Conservation (phyloP, 2,329 filamentous ascomycete species). For the Pseudogymnoascus sp. region DNA sequence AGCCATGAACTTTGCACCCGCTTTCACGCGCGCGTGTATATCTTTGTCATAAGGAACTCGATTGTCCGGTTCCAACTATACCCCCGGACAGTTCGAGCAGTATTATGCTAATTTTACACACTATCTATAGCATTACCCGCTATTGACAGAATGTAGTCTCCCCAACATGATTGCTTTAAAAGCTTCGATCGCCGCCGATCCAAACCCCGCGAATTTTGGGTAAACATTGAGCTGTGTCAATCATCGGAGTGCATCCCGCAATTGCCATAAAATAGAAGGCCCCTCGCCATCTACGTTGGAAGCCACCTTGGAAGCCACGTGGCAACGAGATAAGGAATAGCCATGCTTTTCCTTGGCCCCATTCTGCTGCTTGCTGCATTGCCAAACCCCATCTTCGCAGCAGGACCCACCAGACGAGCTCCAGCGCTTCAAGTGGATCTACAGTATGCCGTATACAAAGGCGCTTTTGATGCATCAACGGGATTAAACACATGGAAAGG, state of each 20-base stretch:
- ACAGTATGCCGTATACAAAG: constrained; percentile 41
- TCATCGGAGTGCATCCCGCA: no score
- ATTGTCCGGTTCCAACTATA: background rate
- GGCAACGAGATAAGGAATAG: background rate
- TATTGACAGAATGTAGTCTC: background rate
- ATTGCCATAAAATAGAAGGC: no score
- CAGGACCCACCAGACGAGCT: background rate
- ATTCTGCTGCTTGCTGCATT: background rate
- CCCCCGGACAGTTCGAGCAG: background rate
- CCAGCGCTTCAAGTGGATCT: constrained; percentile 33
- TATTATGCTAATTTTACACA: background rate
- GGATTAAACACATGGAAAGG: constrained; percentile 39
- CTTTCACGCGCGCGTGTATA: background rate
- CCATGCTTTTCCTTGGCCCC: background rate
- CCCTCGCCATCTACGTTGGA: no score
- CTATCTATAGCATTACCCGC: background rate
- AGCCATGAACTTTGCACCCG: background rate
- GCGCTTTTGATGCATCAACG: constrained; percentile 31
- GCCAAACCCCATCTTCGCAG: background rate
- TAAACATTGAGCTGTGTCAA: background rate
- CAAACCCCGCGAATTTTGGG: background rate
- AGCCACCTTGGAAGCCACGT: background rate
- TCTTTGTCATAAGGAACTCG: background rate
- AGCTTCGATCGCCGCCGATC: background rate
- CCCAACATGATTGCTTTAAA: background rate